Conservation (phyloP, 345 rosid genomes). For the Arabidopsis arenosa region DNA sequence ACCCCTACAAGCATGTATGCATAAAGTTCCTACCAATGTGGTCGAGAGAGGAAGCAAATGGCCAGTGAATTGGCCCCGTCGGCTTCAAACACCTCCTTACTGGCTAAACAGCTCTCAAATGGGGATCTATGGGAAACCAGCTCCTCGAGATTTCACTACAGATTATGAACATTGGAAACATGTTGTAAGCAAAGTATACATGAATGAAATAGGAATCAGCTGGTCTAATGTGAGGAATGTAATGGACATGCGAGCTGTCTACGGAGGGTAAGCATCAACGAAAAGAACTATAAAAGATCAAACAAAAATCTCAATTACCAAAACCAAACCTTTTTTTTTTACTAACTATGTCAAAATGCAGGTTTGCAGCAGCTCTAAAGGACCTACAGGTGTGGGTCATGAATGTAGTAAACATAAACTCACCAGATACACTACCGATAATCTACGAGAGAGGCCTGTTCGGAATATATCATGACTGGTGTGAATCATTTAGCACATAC, state of each 20-base stretch:
- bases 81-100: constrained; percentile 71
- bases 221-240: constrained; percentile 86
- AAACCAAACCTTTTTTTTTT: not conserved
- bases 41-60: constrained; percentile 69
- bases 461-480: constrained; percentile 95
- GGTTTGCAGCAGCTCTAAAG: constrained; percentile 86
- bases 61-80: constrained; percentile 81
- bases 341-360: constrained; percentile 39
- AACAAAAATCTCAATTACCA: not conserved
- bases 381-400: constrained; percentile 81
- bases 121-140: constrained; percentile 94
- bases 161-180: constrained; percentile 85
- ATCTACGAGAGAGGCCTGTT: constrained; percentile 89
- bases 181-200: constrained; percentile 68
- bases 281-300: not conserved
- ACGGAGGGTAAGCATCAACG: constrained; percentile 68
- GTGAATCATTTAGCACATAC: constrained; percentile 91
- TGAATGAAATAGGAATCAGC: constrained; percentile 77
- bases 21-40: constrained; percentile 53
- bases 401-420: constrained; percentile 78
- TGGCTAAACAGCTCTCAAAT: constrained; percentile 86
- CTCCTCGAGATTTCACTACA: constrained; percentile 72
- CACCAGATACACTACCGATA: constrained; percentile 90
- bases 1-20: constrained; percentile 87
- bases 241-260: constrained; percentile 97